Evolutionary conservation across 768 basidiomycete species (phyloP), one percentile per base, ranked within the genome.

Genomic region (Cytidiella melzeri): DNA sequence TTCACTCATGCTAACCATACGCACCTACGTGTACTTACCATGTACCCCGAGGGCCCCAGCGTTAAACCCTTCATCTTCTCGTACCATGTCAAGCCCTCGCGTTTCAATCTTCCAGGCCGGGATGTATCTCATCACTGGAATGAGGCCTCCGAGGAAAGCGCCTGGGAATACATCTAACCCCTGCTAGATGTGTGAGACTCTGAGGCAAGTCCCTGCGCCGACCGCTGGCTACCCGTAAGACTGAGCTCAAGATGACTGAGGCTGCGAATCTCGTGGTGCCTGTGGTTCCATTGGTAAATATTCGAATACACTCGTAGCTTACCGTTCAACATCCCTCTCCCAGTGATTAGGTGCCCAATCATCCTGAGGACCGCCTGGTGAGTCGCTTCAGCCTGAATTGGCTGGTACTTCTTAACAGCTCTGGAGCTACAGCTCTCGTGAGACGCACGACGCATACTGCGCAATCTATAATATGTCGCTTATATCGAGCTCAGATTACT

Each of bases 51-150:
- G 9, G 30, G 15, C 30, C 7, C 30, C 9, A 7, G 30, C 7
- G 7, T 7, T 34, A 15, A 34, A 15, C 7, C 30, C 30, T 34
- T 15, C 9, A 34, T 15, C 9, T 15, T 34, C 30, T 34, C 15
- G 30, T 34, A 34, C 9, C 7, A 34, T 7, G 9, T 15, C 7
- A 34, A 7, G 15, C 9, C 30, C 30, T 34, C 15, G 30, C 30
- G 7, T 15, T 34, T 34, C 30, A 7, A 34, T 34, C 7, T 7
- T 1, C 72, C 68, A n/a, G 77, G 67, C 11, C 78, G 81, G 25
- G 73, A 60, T 3, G 80, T 79, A 25, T 77, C 70, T 48, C 70
- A 63, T 1, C 66, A 63, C 19, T 70, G 67, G 4, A 75, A 77
- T 34, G 15, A 34, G 15, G 12, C 19, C 40, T 18, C 7, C 40